phyloP scores from a whole-genome alignment of 306 rosid genomes.

The Medicago lupulina region DNA sequence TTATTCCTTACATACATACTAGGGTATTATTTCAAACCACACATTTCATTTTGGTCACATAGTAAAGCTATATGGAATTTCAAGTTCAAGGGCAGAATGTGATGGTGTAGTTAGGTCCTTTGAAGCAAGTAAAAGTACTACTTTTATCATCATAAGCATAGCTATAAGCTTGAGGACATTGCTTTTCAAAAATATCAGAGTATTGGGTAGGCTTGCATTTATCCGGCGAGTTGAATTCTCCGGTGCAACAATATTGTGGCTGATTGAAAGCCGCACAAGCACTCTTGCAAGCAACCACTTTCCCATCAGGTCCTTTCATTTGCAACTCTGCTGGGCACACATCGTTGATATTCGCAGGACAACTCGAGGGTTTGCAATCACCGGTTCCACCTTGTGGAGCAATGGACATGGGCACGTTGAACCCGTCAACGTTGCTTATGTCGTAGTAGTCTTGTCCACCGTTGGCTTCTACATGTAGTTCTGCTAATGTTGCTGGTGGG shows the following conservation, averaged over 20 bases:
- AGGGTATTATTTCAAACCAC: conserved; percentile 13
- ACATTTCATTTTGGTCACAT: not conserved
- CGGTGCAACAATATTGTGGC: conserved; percentile 62
- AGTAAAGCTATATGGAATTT: not conserved
- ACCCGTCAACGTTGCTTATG: conserved; percentile 71
- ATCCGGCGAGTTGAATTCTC: conserved; percentile 20
- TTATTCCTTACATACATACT: conserved; percentile 10
- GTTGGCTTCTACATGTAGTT: conserved; percentile 46
- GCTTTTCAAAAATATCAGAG: conserved; percentile 53
- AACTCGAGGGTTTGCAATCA: conserved; percentile 46
- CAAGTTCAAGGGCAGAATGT: conserved; percentile 62
- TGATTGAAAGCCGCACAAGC: conserved; percentile 56
- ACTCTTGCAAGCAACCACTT: conserved; percentile 68
- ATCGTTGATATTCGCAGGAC: conserved; percentile 47
- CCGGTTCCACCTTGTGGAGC: conserved; percentile 52
- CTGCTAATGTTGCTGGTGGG: conserved; percentile 60
- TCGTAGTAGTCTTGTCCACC: conserved; percentile 65
- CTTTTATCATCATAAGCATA: conserved; percentile 67
- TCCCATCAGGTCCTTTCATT: conserved; percentile 43
- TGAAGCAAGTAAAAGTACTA: conserved; percentile 58
- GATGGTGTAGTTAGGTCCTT: conserved; percentile 56
- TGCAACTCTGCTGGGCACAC: conserved; percentile 53
- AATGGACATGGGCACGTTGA: conserved; percentile 64
- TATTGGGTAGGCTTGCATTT: conserved; percentile 57
- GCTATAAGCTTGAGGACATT: conserved; percentile 79